Percentiles rank a stretch among this genome's conserved stretches.
Evolutionary conservation across 208 protist species (phyloP).

Genomic region (Leptomonas pyrrhocoris): DNA sequence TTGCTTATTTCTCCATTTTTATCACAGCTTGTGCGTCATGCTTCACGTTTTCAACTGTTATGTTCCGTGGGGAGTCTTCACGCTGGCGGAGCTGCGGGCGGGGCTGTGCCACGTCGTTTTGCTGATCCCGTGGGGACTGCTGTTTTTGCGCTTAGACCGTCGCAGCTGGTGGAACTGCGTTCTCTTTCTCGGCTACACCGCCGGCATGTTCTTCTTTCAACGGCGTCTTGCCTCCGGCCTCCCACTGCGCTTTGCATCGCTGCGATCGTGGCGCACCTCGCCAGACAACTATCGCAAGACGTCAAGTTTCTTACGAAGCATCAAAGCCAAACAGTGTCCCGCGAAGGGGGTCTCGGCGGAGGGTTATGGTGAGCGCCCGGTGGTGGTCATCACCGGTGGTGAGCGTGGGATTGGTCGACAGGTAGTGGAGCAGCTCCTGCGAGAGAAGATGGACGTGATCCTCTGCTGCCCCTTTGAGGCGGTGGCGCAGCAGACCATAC

Average conservation of each 20-base stretch:
- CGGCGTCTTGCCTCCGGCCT: constrained; percentile 53
- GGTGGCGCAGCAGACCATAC: constrained; percentile 36
- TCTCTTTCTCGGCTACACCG: constrained; percentile 21
- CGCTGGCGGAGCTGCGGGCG: constrained; percentile 41
- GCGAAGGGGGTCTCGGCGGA: background rate
- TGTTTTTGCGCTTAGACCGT: constrained; percentile 11
- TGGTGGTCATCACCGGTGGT: constrained; percentile 53
- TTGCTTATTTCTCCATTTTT: background rate
- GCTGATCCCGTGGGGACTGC: constrained; percentile 8
- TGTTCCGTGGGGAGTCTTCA: constrained; percentile 38
- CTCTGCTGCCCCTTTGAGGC: constrained; percentile 52
- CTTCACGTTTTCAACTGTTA: constrained; percentile 33
- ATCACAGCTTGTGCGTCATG: constrained; percentile 2
- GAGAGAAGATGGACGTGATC: constrained; percentile 38
- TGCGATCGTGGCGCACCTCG: constrained; percentile 37
- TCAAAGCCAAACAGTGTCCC: constrained; percentile 12
- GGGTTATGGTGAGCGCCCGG: constrained; percentile 18
- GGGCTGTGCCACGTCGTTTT: constrained; percentile 37
- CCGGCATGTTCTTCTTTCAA: constrained; percentile 46
- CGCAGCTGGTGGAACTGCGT: constrained; percentile 5
- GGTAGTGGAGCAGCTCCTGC: constrained; percentile 43
- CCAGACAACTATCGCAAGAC: constrained; percentile 45
- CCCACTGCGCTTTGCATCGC: constrained; percentile 35
- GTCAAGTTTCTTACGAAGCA: constrained; percentile 30
- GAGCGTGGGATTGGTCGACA: constrained; percentile 50